Evolutionary conservation across 2,329 filamentous ascomycete genomes (phyloP), one percentile per base, ranked within the genome.

Genomic region (Lecanicillium sp.): DNA sequence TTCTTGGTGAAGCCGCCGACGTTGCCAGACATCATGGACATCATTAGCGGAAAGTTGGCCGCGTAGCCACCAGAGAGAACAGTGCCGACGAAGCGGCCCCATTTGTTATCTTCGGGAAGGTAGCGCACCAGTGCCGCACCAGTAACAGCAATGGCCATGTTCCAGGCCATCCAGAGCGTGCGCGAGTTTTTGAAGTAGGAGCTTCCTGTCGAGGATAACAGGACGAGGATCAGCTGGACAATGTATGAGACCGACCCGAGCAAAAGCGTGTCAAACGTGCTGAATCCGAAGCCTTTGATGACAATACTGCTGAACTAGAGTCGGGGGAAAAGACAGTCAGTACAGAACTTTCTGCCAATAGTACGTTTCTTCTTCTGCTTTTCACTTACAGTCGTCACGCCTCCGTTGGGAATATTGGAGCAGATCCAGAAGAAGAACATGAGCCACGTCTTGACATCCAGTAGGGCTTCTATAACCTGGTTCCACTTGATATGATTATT

Each of bases 1-100:
- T 78, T 79, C 57, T 81, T 80, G 2, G 75, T 79, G 38, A 76
- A 72, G 0, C 76, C 76, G 15, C 68, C 75, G 12, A 77, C 61
- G 47, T 80, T 79, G 4, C 72, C 65, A 1, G 67, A 68, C 20
- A 76, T 62, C 59, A 79, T 65, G 10, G 70, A 70, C 53, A 79
- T 64, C 32, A 66, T 58, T 17, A 79, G 60, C 17, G 46, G 40
- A 35, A 49, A 44, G 14, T 41, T 49, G 4, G 39, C 18, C 7
- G 33, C 30, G 27, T 30, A 40, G 19, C 32, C 32, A n/a, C 29
- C 30, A 7, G 28, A 15, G 14, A 40, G 32, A 14, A n/a, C 19
- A 18, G 19, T 30, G 13, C 38, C 38, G 27, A 36, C 29, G 19
- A 35, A 36, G 8, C 38, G 38, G 12, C 25, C 27, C 38, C 38